phyloP scores from a whole-genome alignment of 345 rosid genomes.

The Citrus inodora region DNA sequence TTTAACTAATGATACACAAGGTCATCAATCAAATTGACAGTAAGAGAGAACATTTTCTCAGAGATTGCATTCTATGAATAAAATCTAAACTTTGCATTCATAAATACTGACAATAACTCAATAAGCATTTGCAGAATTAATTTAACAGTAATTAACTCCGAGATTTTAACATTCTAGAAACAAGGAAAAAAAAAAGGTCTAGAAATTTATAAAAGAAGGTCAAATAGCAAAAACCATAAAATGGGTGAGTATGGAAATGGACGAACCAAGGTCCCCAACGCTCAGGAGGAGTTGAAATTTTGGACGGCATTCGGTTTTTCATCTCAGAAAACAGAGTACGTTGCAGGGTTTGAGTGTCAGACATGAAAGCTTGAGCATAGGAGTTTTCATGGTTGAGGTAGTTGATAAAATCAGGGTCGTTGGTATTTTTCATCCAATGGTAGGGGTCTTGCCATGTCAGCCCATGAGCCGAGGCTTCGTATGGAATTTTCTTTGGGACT shows the following conservation, averaged over 20 bases:
- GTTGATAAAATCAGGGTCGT: conserved; percentile 47
- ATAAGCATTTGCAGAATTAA: background rate
- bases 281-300: conserved; percentile 68
- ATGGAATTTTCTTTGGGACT: conserved; percentile 54
- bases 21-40: background rate
- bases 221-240: background rate
- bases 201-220: background rate
- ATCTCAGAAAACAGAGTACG: conserved; percentile 54
- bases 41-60: background rate
- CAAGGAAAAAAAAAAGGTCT: too few species aligned
- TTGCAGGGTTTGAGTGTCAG: conserved; percentile 55
- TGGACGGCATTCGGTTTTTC: conserved; percentile 52
- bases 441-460: conserved; percentile 67
- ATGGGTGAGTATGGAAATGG: conserved; percentile 12
- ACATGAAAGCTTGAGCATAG: conserved; percentile 78
- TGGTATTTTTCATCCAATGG: conserved; percentile 72
- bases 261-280: conserved; percentile 87
- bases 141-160: too few species aligned
- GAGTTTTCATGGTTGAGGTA: conserved; percentile 67
- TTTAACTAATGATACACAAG: background rate
- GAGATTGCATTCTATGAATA: too few species aligned
- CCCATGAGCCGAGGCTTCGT: conserved; percentile 52
- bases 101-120: background rate
- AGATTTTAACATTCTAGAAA: too few species aligned
- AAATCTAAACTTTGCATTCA: background rate